These are phyloP conservation scores for Leccinum subfulvum DNA, from an alignment of 1,284 basidiomycete genomes.

Conservation along the genomic window DNA sequence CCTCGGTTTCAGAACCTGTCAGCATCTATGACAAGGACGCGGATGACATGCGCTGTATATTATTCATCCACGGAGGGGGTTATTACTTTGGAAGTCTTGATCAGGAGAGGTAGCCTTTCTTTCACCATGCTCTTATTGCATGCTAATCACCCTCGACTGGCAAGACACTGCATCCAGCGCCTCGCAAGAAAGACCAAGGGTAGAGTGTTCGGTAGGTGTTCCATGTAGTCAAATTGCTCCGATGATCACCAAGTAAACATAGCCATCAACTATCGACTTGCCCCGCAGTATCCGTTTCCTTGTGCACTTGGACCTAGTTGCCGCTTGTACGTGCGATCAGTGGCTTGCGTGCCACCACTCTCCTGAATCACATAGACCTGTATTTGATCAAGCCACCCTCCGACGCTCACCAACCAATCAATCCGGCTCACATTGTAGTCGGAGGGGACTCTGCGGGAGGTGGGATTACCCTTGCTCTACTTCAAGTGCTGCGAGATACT, in stretches of 20 bases:
- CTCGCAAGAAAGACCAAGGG: slow-evolving; percentile 89
- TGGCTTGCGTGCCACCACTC: neutral
- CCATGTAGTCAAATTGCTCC: neutral
- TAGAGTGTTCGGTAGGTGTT: slow-evolving; percentile 70
- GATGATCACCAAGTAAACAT: slow-evolving; percentile 12
- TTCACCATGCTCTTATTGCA: slow-evolving; percentile 9
- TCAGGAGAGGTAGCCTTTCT: slow-evolving; percentile 57
- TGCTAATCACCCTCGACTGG: slow-evolving; percentile 10
- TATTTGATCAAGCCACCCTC: slow-evolving; percentile 64
- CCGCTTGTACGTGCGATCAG: slow-evolving; percentile 60
- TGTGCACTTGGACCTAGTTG: slow-evolving; percentile 84
- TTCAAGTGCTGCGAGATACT: slow-evolving; percentile 90
- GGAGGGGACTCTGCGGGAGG: slow-evolving; percentile 96
- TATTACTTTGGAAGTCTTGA: slow-evolving; percentile 83
- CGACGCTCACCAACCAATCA: slow-evolving; percentile 75
- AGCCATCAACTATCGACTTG: slow-evolving; percentile 88
- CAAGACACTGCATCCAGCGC: slow-evolving; percentile 79
- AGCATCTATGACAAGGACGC: slow-evolving; percentile 63
- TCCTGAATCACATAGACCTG: slow-evolving; percentile 36
- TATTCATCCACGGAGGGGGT: slow-evolving; percentile 83
- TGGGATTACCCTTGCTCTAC: slow-evolving; percentile 78
- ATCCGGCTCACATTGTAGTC: slow-evolving; percentile 81
- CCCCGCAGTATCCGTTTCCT: slow-evolving; percentile 96
- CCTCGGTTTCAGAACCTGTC: slow-evolving; percentile 28
- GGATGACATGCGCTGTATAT: slow-evolving; percentile 84